These are phyloP conservation scores for Beta corolliflora DNA, from an alignment of 179 eudicot genomes.

Conservation along the genomic window DNA sequence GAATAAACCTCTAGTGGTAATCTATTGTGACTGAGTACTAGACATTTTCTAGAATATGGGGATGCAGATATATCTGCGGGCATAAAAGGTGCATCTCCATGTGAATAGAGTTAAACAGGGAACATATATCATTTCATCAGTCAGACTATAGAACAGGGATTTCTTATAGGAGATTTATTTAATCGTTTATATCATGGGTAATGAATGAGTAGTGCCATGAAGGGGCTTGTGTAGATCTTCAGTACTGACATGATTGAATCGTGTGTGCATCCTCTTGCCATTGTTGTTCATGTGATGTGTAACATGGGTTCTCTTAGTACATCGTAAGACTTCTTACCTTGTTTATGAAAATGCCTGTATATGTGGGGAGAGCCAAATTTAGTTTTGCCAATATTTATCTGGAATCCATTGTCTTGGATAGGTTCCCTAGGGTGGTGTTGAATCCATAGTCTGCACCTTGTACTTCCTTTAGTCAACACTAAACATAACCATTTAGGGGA, in stretches of 20 bases:
- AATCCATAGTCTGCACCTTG: background rate
- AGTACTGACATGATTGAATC: background rate
- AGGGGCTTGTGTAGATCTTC: background rate
- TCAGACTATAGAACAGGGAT: too few species aligned
- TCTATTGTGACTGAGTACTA: background rate
- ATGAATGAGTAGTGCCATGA: background rate
- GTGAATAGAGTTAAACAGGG: background rate
- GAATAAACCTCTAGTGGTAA: constrained; percentile 80
- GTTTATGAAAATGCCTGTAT: background rate
- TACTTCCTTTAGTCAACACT: background rate
- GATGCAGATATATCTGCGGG: background rate
- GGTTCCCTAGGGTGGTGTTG: background rate
- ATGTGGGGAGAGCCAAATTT: background rate
- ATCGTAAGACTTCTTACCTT: background rate
- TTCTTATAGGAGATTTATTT: background rate
- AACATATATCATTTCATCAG: background rate
- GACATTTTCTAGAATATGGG: background rate
- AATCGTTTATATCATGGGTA: background rate
- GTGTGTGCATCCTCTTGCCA: background rate
- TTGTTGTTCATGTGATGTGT: background rate
- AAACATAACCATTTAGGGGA: background rate
- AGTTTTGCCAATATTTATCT: background rate
- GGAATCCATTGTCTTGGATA: background rate
- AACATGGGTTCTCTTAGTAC: background rate
- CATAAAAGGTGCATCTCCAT: background rate